Conservation (phyloP, 257 asterid species). For the Nicotiana noctiflora region DNA sequence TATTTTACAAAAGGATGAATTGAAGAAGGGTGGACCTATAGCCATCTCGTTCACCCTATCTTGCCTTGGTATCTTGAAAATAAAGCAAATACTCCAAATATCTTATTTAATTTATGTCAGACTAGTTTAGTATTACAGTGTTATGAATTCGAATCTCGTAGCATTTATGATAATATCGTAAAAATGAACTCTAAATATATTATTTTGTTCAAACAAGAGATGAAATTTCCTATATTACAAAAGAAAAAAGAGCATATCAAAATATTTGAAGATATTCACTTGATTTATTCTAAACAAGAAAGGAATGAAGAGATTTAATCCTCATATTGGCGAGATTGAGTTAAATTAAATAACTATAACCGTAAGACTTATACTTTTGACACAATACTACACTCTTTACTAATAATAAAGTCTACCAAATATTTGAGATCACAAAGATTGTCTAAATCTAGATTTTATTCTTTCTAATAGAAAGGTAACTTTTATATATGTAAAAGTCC, state of each 20-base stretch:
- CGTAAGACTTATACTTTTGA: background rate
- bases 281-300: background rate
- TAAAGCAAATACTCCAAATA: background rate
- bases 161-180: too few relatives aligned
- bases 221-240: background rate
- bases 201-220: background rate
- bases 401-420: background rate
- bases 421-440: background rate
- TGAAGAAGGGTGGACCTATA: background rate
- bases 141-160: background rate
- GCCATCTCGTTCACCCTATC: background rate
- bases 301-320: background rate
- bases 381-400: background rate
- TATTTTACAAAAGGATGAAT: constrained; percentile 2
- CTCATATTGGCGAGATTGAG: background rate
- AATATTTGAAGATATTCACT: background rate
- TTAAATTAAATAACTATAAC: background rate
- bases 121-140: background rate
- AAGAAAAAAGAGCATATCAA: too few relatives aligned
- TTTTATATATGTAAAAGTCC: background rate
- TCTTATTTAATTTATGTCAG: background rate
- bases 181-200: too few relatives aligned
- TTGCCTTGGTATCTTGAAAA: background rate
- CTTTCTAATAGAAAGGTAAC: background rate
- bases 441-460: background rate